Percentiles rank a stretch among this genome's conserved stretches.
Conservation (phyloP, 306 rosid species). For the peach (Prunus persica) region DNA sequence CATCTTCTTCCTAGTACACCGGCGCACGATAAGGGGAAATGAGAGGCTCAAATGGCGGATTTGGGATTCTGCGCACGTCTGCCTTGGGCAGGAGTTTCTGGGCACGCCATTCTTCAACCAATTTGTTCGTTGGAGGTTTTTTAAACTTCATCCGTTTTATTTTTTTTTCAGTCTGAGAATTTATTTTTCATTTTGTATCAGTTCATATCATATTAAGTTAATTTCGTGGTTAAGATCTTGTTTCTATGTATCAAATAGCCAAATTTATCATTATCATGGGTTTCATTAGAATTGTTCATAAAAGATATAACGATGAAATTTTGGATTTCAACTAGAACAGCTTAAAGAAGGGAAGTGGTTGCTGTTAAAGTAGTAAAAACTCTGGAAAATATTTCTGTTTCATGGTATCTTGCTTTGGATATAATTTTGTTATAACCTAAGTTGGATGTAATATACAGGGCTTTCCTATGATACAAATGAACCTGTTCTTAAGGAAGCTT, state of each 20-base stretch:
- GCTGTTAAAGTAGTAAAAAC: not conserved
- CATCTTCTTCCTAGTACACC: not conserved
- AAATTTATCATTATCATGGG: not conserved
- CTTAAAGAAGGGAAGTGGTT: not conserved
- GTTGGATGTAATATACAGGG: conserved; percentile 27
- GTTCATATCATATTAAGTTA: not conserved
- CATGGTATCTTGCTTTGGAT: not conserved
- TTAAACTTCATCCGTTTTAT: not conserved
- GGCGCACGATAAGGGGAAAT: conserved; percentile 5
- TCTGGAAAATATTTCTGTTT: not conserved
- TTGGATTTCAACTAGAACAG: not conserved
- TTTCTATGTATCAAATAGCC: not conserved
- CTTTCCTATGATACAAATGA: conserved; percentile 70
- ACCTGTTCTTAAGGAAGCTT: conserved; percentile 51
- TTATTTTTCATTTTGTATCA: not conserved
- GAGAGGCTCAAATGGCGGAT: conserved; percentile 20
- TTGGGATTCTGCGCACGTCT: conserved; percentile 19
- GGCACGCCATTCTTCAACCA: conserved; percentile 32
- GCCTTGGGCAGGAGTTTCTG: conserved; percentile 21
- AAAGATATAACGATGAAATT: not conserved
- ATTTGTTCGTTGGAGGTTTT: conserved; percentile 56
- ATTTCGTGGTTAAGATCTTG: not conserved
- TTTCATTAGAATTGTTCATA: not conserved
- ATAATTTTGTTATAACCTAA: not conserved
- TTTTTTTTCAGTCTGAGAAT: not conserved